phyloP scores from a whole-genome alignment of 176 grass and related monocot species.

The Lolium perenne region DNA sequence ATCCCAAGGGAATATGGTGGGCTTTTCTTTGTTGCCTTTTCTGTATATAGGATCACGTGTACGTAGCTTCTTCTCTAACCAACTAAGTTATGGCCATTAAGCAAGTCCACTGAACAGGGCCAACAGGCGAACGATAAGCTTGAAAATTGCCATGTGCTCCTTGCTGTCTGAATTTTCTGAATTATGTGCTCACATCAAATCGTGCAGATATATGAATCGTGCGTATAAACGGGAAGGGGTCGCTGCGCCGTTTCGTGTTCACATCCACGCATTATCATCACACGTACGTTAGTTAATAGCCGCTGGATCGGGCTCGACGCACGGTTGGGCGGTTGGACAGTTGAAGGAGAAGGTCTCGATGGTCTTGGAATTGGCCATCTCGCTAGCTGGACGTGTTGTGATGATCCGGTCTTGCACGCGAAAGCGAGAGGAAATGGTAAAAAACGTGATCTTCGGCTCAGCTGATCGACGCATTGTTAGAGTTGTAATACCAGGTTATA shows the following conservation, averaged over 20 bases:
- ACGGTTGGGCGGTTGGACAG: too few species aligned
- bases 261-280: neutral
- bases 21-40: too few species aligned
- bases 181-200: neutral
- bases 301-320: neutral
- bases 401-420: slow-evolving; percentile 39
- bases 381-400: neutral
- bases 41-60: neutral
- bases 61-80: neutral
- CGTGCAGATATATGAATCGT: neutral
- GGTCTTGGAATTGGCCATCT: neutral
- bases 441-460: neutral
- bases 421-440: slow-evolving; percentile 30
- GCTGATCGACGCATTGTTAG: too few species aligned
- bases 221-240: neutral
- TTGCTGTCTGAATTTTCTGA: neutral
- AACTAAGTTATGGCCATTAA: neutral
- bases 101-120: neutral
- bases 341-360: neutral
- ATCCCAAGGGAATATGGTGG: too few species aligned
- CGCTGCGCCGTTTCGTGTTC: neutral
- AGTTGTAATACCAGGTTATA: too few species aligned
- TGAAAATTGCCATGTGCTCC: slow-evolving; percentile 3
- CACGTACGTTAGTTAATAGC: neutral
- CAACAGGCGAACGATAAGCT: neutral